These are phyloP conservation scores for Psilocybe cubensis DNA, from an alignment of 768 basidiomycete genomes.

Conservation along the genomic window DNA sequence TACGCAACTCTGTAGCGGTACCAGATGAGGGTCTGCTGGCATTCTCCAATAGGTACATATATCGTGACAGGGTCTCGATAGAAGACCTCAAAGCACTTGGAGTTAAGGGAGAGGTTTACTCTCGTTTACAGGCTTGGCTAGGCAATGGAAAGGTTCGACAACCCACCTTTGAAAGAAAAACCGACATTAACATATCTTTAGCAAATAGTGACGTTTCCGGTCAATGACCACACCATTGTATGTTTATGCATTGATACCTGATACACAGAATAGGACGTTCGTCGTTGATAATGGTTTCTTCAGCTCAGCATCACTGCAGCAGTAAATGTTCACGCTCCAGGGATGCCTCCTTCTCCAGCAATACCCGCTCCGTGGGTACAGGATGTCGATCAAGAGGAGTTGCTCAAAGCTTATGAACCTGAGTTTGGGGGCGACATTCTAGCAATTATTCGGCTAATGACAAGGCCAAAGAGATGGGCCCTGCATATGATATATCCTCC, in stretches of 20 bases:
- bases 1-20: slow-evolving; percentile 52
- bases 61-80: slow-evolving; percentile 47
- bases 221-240: slow-evolving; percentile 44
- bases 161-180: neutral
- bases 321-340: neutral
- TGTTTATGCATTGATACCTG: slow-evolving; percentile 10
- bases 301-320: slow-evolving; percentile 48
- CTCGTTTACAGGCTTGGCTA: slow-evolving; percentile 40
- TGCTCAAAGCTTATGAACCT: slow-evolving; percentile 36
- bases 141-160: slow-evolving; percentile 45
- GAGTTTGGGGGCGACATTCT: slow-evolving; percentile 49
- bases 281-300: neutral
- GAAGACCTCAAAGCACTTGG: slow-evolving; percentile 40
- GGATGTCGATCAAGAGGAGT: slow-evolving; percentile 40
- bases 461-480: slow-evolving; percentile 52
- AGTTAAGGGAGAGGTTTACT: slow-evolving; percentile 39
- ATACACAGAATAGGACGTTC: neutral
- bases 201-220: slow-evolving; percentile 56
- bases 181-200: slow-evolving; percentile 21
- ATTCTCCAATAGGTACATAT: slow-evolving; percentile 50
- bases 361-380: slow-evolving; percentile 40
- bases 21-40: slow-evolving; percentile 39
- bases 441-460: slow-evolving; percentile 42
- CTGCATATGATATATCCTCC: slow-evolving; percentile 51
- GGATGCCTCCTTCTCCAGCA: neutral